phyloP scores from a whole-genome alignment of 306 rosid species.

The Vigna unguiculata region DNA sequence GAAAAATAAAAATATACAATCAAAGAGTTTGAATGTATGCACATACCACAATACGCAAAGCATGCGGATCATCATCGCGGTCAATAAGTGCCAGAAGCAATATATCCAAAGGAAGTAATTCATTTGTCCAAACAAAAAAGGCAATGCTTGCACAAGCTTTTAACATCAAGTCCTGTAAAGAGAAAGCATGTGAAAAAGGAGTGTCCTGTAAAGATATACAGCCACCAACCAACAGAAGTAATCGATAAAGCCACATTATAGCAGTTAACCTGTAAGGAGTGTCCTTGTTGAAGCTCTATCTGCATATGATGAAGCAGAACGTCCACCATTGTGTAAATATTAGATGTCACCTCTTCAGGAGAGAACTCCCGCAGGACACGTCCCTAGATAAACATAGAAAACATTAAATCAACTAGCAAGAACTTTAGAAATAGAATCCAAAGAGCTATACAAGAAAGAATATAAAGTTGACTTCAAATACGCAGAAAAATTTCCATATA shows the following conservation, averaged over 20 bases:
- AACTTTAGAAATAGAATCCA: constrained; percentile 22
- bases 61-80: constrained; percentile 99
- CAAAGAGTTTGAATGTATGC: constrained; percentile 40
- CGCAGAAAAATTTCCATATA: background rate
- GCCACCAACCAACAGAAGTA: constrained; percentile 29
- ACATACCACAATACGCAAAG: constrained; percentile 91
- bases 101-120: constrained; percentile 96
- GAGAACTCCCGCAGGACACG: constrained; percentile 90
- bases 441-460: constrained; percentile 21
- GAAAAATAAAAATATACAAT: constrained; percentile 25
- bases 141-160: constrained; percentile 88
- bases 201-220: no score
- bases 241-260: constrained; percentile 21
- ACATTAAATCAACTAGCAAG: background rate
- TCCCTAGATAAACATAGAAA: constrained; percentile 62
- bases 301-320: constrained; percentile 93
- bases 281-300: constrained; percentile 90
- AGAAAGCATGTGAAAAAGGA: constrained; percentile 28
- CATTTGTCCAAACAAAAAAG: constrained; percentile 89
- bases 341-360: constrained; percentile 91
- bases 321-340: constrained; percentile 98
- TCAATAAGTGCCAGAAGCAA: constrained; percentile 92
- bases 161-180: constrained; percentile 76
- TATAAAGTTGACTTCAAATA: constrained; percentile 21
- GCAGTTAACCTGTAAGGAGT: constrained; percentile 73